A percentile compares a stretch with the other conserved stretches of the same genome.
Evolutionary conservation across 495 filamentous ascomycete species (phyloP).

Genomic region (Platismatia glauca): DNA sequence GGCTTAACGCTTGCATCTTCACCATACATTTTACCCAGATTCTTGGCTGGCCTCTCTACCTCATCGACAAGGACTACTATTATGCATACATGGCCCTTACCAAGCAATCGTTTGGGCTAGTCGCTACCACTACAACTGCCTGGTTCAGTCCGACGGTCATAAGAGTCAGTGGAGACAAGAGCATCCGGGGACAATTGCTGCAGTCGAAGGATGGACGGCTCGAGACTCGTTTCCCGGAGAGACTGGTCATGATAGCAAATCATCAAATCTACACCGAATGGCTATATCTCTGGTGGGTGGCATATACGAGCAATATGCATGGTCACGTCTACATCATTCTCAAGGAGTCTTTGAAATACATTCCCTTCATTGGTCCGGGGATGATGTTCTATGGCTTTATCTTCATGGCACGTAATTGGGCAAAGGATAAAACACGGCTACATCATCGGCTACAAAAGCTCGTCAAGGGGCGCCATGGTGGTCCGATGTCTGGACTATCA

Average conservation of each 20-base stretch:
- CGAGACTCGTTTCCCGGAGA: constrained; percentile 49
- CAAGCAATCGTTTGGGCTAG: constrained; percentile 53
- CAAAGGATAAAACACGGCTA: constrained; percentile 51
- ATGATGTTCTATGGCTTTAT: constrained; percentile 66
- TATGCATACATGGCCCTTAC: constrained; percentile 58
- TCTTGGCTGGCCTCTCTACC: constrained; percentile 49
- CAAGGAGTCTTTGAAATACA: constrained; percentile 58
- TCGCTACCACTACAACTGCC: constrained; percentile 51
- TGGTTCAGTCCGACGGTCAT: constrained; percentile 54
- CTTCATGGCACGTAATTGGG: constrained; percentile 62
- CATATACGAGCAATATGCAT: constrained; percentile 56
- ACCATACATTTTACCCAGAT: constrained; percentile 47
- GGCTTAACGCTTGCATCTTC: constrained; percentile 51
- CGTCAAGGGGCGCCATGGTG: constrained; percentile 38
- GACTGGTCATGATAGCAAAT: constrained; percentile 56
- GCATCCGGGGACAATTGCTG: constrained; percentile 48
- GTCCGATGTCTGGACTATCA: constrained; percentile 41
- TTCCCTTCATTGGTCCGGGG: constrained; percentile 53
- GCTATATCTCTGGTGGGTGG: constrained; percentile 65
- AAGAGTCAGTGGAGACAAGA: constrained; percentile 53
- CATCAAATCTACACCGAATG: constrained; percentile 67
- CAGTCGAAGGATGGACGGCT: constrained; percentile 46
- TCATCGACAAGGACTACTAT: constrained; percentile 50
- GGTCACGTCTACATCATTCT: constrained; percentile 62
- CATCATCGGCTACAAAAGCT: constrained; percentile 52